Percentiles rank a stretch among this genome's conserved stretches.
Evolutionary conservation across 495 filamentous ascomycete species (phyloP).

Genomic region (Xylaria acuta): DNA sequence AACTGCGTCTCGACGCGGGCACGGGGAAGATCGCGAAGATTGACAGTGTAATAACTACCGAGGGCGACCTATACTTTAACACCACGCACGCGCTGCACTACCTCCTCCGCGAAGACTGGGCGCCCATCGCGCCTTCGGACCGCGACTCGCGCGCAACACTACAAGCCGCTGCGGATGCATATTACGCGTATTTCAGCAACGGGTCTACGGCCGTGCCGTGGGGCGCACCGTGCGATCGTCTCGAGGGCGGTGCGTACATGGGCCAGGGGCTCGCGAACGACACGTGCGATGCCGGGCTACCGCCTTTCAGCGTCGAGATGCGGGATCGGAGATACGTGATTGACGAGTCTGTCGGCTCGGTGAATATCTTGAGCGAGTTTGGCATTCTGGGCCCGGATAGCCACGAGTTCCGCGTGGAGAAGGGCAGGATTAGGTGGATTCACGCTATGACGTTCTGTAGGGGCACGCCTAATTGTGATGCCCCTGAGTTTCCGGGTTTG

Average conservation of each 20-base stretch:
- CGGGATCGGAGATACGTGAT: constrained; percentile 33
- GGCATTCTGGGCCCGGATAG: constrained; percentile 31
- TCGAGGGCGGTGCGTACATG: constrained; percentile 42
- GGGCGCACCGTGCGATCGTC: constrained; percentile 36
- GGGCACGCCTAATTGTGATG: constrained; percentile 34
- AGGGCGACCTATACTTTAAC: constrained; percentile 41
- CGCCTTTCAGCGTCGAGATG: constrained; percentile 31
- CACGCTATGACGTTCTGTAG: constrained; percentile 39
- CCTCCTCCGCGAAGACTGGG: constrained; percentile 37
- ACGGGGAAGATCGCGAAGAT: constrained; percentile 27
- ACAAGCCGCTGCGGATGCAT: constrained; percentile 38
- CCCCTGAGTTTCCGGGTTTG: constrained; percentile 18
- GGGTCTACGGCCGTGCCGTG: constrained; percentile 34
- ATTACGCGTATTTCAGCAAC: constrained; percentile 39
- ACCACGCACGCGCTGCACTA: constrained; percentile 36
- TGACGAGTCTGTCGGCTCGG: constrained; percentile 29
- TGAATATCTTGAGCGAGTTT: constrained; percentile 31
- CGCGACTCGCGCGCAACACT: constrained; percentile 33
- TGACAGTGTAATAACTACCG: constrained; percentile 35
- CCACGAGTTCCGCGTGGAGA: constrained; percentile 32
- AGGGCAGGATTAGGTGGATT: constrained; percentile 29
- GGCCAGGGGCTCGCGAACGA: constrained; percentile 34
- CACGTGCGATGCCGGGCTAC: constrained; percentile 31
- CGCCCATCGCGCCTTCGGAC: constrained; percentile 28
- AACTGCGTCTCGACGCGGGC: constrained; percentile 28